Conservation (phyloP, 495 filamentous ascomycete genomes). For the Aspergillus campestris region DNA sequence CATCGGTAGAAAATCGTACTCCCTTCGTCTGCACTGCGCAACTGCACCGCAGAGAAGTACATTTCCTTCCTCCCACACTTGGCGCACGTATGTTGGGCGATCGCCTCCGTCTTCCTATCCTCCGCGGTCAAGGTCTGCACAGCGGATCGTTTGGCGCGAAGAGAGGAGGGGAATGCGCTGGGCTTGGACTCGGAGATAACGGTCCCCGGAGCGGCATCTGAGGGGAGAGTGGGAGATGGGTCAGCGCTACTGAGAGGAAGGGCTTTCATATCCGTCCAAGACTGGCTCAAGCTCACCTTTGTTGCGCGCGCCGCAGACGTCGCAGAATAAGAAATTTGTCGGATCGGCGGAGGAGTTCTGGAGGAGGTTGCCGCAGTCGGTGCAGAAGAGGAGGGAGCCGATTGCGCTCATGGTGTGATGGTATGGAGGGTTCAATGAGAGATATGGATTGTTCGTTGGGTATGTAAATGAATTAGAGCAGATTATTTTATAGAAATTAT, state of each 20-base stretch:
- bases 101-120: slow-evolving; percentile 69
- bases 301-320: slow-evolving; percentile 75
- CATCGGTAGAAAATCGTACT: slow-evolving; percentile 84
- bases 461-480: neutral
- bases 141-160: slow-evolving; percentile 76
- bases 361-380: slow-evolving; percentile 84
- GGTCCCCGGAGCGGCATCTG: slow-evolving; percentile 73
- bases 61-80: slow-evolving; percentile 78
- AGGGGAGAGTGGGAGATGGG: neutral
- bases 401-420: slow-evolving; percentile 64
- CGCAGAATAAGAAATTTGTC: slow-evolving; percentile 69
- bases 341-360: slow-evolving; percentile 66
- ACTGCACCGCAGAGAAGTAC: slow-evolving; percentile 74
- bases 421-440: neutral
- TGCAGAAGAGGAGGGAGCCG: slow-evolving; percentile 88
- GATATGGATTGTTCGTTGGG: neutral
- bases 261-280: no score
- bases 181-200: slow-evolving; percentile 78
- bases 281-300: slow-evolving; percentile 48
- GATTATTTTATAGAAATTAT: neutral
- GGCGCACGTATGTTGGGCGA: slow-evolving; percentile 62
- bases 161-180: slow-evolving; percentile 75
- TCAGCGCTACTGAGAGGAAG: neutral
- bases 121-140: slow-evolving; percentile 74
- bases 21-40: slow-evolving; percentile 92